phyloP scores from a whole-genome alignment of 306 rosid species.

The Mucuna pruriens region DNA sequence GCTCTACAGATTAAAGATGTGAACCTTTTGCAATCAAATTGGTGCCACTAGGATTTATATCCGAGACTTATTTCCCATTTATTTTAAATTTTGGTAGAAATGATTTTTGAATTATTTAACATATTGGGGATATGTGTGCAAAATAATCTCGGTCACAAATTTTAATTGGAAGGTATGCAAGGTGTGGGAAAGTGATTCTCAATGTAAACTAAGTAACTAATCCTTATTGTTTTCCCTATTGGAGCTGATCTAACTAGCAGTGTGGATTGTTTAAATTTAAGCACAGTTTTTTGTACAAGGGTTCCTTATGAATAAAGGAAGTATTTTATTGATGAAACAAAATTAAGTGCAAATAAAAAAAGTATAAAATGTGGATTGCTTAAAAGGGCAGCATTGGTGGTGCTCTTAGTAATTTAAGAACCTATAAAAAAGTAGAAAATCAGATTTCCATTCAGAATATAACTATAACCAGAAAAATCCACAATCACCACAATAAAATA shows the following conservation, averaged over 20 bases:
- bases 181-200: neutral
- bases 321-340: neutral
- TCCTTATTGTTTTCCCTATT: neutral
- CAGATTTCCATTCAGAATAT: neutral
- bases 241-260: neutral
- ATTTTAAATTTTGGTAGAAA: too few relatives aligned
- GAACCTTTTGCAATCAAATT: conserved; percentile 1
- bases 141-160: neutral
- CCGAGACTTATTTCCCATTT: neutral
- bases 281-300: neutral
- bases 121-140: neutral
- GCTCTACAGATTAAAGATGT: neutral
- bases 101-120: neutral
- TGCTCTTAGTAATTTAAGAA: neutral
- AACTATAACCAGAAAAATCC: neutral
- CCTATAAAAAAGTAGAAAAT: neutral
- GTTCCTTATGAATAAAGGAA: neutral
- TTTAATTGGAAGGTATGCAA: neutral
- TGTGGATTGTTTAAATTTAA: neutral
- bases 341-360: neutral
- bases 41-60: neutral
- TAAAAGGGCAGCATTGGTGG: neutral
- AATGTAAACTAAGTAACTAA: neutral
- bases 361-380: neutral
- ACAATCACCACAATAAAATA: neutral